Evolutionary conservation across 371 early-diverging fungal genomes (phyloP).

Genomic region (Apophysomyces trapeziformis): DNA sequence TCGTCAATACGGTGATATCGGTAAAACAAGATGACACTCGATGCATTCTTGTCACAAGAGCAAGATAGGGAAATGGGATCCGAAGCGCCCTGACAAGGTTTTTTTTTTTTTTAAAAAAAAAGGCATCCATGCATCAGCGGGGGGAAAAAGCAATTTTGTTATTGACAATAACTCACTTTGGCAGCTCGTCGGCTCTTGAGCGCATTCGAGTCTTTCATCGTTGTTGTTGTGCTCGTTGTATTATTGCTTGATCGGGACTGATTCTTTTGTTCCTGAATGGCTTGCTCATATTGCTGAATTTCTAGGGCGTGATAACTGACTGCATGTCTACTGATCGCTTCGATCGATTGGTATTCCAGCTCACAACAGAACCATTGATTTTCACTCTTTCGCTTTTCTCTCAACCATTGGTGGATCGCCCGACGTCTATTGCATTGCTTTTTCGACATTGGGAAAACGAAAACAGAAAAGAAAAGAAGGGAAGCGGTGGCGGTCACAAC

Average conservation of each 20-base stretch:
- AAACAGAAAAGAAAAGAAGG: neutral
- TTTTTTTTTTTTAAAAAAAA: no score
- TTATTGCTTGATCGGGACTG: neutral
- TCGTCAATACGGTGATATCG: conserved; percentile 47
- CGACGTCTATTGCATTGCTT: neutral
- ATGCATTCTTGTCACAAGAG: conserved; percentile 27
- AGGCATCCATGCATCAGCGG: conserved; percentile 10
- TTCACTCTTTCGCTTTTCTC: neutral
- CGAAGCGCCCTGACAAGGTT: conserved; percentile 35
- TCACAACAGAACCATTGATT: conserved; percentile 21
- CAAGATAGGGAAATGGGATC: conserved; percentile 47
- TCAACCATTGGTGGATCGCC: neutral
- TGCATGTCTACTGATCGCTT: conserved; percentile 23
- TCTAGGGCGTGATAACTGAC: conserved; percentile 11
- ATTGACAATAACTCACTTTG: conserved; percentile 8
- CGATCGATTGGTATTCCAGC: conserved; percentile 11
- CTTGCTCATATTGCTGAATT: conserved; percentile 14
- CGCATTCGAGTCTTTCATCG: neutral
- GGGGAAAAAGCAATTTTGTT: no score
- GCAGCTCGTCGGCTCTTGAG: conserved; percentile 15
- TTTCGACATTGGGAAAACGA: neutral
- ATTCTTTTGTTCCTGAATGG: conserved; percentile 8
- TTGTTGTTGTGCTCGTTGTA: neutral
- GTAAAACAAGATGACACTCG: conserved; percentile 68
- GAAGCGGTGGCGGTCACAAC: neutral